Evolutionary conservation across 2,329 filamentous ascomycete genomes (phyloP), one percentile per base, ranked within the genome.

Genomic region (Ustulina deusta): DNA sequence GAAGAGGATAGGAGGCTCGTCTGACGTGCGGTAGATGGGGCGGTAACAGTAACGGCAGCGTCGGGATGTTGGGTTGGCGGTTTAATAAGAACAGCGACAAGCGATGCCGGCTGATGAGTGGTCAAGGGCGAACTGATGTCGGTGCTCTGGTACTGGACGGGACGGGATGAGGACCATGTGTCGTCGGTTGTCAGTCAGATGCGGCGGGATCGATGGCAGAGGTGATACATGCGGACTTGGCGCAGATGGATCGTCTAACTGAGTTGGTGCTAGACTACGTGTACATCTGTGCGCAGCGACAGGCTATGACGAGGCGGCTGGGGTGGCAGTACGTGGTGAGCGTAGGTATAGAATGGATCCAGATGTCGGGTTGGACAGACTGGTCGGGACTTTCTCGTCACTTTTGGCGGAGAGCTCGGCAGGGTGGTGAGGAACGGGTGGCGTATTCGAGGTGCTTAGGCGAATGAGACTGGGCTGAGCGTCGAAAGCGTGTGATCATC

Each of bases 161-260:
- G 58, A 59, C 32, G 60, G 20, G 46, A 29, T 25, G 32, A 66
- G 52, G 62, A 46, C 38, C 61, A 48, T 63, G 57, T 64, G 58
- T 69, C 61, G 64, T 68, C 32, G 61, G 73, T 74, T 71, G 74
- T 72, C 73, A 69, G 66, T 65, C 63, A 66, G 66, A 69, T 64
- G 72, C 69, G 66, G 71, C 73, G 69, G 68, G 63, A 69, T 69
- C 66, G 60, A 63, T 68, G 66, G 69, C 65, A 71, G 61, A 38
- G 22, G 63, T 60, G 63, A 59, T 67, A 72, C 67, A 68, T 60
- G 61, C 57, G 69, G 62, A 46, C 73, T 74, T 73, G 72, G 74
- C 72, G 67, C 68, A 71, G 71, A 58, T 60, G 62, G 60, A 34
- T 56, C 48, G 63, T 69, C 72, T 75, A 75, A 72, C 74, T 73